phyloP scores from a whole-genome alignment of 208 protist species.

The Leishmania arabica region DNA sequence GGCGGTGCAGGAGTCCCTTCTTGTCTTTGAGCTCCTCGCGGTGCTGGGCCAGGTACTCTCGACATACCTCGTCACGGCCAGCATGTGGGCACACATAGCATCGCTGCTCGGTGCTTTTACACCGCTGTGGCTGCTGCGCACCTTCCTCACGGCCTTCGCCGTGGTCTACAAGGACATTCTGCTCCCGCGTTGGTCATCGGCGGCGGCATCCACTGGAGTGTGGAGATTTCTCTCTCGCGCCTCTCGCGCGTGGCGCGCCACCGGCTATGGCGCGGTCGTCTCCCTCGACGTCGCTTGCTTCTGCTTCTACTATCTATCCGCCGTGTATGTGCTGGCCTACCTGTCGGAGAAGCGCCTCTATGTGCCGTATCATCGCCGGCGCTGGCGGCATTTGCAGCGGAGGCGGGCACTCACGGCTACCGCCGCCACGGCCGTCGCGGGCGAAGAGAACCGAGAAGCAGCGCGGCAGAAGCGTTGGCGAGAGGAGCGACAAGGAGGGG shows the following conservation, averaged over 20 bases:
- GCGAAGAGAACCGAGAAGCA: neutral
- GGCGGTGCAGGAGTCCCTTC: conserved; percentile 44
- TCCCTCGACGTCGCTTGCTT: conserved; percentile 44
- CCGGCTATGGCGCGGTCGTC: conserved; percentile 40
- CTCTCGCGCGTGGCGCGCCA: conserved; percentile 40
- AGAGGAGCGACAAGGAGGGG: neutral
- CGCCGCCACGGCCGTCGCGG: neutral
- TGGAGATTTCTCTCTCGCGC: neutral
- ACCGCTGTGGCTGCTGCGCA: conserved; percentile 39
- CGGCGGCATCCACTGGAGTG: neutral
- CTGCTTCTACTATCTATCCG: conserved; percentile 32
- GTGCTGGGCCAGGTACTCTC: conserved; percentile 29
- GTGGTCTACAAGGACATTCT: conserved; percentile 52
- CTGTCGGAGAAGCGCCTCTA: conserved; percentile 55
- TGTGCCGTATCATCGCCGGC: conserved; percentile 37
- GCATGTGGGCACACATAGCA: conserved; percentile 33
- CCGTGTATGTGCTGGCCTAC: conserved; percentile 41
- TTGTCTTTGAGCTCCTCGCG: conserved; percentile 36
- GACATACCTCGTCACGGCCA: conserved; percentile 46
- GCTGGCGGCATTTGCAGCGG: conserved; percentile 29
- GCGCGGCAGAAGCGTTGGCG: neutral
- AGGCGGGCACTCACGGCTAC: conserved; percentile 3
- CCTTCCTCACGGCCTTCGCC: conserved; percentile 48
- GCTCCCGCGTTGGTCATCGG: conserved; percentile 15
- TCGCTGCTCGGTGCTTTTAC: conserved; percentile 18